These are phyloP conservation scores for Russula vinacea DNA, from an alignment of 768 basidiomycete genomes.

Conservation along the genomic window DNA sequence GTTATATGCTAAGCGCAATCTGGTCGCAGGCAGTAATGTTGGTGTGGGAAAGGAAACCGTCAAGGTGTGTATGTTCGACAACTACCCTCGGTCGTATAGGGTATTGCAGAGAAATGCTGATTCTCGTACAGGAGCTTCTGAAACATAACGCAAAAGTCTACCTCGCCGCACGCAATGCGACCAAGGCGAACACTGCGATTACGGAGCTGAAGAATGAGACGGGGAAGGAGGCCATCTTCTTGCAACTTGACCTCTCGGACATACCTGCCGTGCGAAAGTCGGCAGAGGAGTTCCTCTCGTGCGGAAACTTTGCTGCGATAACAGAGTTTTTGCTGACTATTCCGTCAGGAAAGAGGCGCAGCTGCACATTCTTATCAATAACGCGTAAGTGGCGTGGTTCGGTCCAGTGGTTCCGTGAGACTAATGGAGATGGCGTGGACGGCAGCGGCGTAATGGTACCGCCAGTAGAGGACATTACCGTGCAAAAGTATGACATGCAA, in stretches of 20 bases:
- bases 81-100: neutral
- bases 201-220: conserved; percentile 47
- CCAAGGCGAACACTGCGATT: conserved; percentile 51
- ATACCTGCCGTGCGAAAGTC: conserved; percentile 40
- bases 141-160: conserved; percentile 65
- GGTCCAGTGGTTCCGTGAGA: neutral
- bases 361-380: conserved; percentile 51
- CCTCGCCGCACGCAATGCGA: conserved; percentile 47
- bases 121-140: conserved; percentile 46
- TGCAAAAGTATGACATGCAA: conserved; percentile 52
- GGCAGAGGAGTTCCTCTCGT: conserved; percentile 43
- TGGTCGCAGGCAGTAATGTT: conserved; percentile 36
- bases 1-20: neutral
- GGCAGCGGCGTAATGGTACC: conserved; percentile 50
- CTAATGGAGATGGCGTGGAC: neutral
- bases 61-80: conserved; percentile 39
- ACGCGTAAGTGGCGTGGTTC: conserved; percentile 42
- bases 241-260: conserved; percentile 46
- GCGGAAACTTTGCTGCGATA: neutral
- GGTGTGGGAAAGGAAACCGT: conserved; percentile 61
- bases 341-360: conserved; percentile 42
- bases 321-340: neutral
- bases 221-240: conserved; percentile 44
- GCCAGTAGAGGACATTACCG: conserved; percentile 42
- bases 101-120: neutral